These are phyloP conservation scores for Plenodomus tracheiphilus DNA, from an alignment of 2,329 filamentous ascomycete species.

Conservation along the genomic window DNA sequence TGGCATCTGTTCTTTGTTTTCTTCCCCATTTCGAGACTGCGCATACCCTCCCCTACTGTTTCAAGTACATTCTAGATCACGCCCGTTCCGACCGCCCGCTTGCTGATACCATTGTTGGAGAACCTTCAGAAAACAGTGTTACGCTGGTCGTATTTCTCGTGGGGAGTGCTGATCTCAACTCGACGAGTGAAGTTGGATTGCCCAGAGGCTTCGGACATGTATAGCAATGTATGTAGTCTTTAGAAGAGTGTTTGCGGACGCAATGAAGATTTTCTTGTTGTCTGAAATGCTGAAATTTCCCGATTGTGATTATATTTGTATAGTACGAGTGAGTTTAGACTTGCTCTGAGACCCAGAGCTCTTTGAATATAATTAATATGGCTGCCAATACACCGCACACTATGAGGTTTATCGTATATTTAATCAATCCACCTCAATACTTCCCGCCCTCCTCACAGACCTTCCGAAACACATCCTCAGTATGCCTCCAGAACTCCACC, in stretches of 20 bases:
- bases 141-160: background rate
- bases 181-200: too few species aligned
- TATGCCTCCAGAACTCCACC: constrained; percentile 37
- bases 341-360: too few species aligned
- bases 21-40: background rate
- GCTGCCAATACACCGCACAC: too few species aligned
- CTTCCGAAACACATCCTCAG: constrained; percentile 35
- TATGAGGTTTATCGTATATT: too few species aligned
- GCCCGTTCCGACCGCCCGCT: background rate
- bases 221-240: background rate
- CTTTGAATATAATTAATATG: too few species aligned
- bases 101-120: background rate
- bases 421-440: constrained; percentile 19
- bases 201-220: background rate
- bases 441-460: constrained; percentile 26
- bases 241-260: background rate
- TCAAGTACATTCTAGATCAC: background rate
- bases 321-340: too few species aligned
- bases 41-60: background rate
- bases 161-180: background rate
- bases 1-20: background rate
- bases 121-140: background rate
- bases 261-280: too few species aligned
- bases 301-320: too few species aligned
- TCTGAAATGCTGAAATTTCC: too few species aligned